These are phyloP conservation scores for Pythium insidiosum DNA, from an alignment of 352 stramenopile species.

Conservation along the genomic window DNA sequence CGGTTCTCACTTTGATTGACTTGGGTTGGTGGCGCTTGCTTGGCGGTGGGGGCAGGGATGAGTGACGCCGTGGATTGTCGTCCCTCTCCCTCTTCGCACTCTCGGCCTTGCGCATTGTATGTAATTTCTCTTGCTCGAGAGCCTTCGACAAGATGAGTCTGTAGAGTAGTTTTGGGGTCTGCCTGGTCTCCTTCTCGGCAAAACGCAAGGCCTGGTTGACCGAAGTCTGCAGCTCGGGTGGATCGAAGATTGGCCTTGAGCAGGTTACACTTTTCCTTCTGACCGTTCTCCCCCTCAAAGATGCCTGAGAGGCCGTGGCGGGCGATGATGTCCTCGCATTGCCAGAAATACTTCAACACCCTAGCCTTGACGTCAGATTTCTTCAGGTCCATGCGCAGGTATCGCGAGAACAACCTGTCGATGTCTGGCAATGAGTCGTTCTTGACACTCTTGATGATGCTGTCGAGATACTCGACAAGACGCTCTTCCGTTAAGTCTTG, in stretches of 20 bases:
- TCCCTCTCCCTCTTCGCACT: no score
- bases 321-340: conserved; percentile 11
- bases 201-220: conserved; percentile 6
- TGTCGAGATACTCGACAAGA: conserved; percentile 7
- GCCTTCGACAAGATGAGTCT: conserved; percentile 8
- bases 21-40: no score
- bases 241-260: conserved; percentile 3
- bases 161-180: conserved; percentile 4
- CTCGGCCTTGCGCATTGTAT: neutral
- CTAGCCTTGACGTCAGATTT: conserved; percentile 16
- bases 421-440: conserved; percentile 10
- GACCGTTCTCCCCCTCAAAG: conserved; percentile 7
- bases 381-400: conserved; percentile 14
- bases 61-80: no score
- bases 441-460: conserved; percentile 14
- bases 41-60: no score
- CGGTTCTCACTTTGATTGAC: no score
- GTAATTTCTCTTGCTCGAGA: conserved; percentile 13
- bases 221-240: conserved; percentile 2
- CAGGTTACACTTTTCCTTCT: conserved; percentile 10
- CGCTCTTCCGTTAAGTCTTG: conserved; percentile 11
- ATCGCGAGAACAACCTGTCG: conserved; percentile 5
- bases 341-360: conserved; percentile 15
- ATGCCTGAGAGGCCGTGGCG: conserved; percentile 7
- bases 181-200: conserved; percentile 1